Conservation (phyloP, 139 green algal genomes). For the Trebouxia sp. region DNA sequence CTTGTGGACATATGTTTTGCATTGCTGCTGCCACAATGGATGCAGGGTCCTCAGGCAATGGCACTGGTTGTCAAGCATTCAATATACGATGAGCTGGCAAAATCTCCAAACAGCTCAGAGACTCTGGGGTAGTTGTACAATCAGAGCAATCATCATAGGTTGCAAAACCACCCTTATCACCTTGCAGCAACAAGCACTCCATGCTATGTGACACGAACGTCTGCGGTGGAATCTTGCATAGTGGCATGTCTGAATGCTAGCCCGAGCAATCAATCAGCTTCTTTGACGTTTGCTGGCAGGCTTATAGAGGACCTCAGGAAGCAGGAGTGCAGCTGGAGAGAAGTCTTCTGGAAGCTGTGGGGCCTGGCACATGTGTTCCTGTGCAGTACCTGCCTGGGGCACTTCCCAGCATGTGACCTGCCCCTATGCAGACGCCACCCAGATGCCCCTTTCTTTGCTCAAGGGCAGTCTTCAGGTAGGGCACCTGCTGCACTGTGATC, state of each 20-base stretch:
- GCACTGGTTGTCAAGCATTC: no score
- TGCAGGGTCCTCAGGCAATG: no score
- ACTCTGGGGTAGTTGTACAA: no score
- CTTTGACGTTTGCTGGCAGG: background rate
- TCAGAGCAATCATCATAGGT: no score
- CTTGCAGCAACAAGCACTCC: no score
- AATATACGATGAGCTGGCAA: no score
- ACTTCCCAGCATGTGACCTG: conserved; percentile 25
- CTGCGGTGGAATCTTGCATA: background rate
- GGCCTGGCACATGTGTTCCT: background rate
- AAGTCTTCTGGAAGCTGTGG: conserved; percentile 15
- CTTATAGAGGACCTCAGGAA: conserved; percentile 21
- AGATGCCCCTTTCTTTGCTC: background rate
- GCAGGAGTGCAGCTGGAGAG: background rate
- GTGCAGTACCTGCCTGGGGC: conserved; percentile 24
- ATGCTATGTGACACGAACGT: no score
- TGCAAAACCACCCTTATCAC: no score
- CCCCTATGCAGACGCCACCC: conserved; percentile 1
- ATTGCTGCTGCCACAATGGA: no score
- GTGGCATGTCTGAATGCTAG: no score
- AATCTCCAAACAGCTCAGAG: no score
- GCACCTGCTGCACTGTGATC: background rate
- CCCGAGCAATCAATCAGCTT: background rate
- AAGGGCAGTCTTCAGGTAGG: background rate
- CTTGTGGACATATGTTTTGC: no score